Base-by-base conservation (phyloP, 495 filamentous ascomycete genomes). In the Aspergillus avenaceus region DNA sequence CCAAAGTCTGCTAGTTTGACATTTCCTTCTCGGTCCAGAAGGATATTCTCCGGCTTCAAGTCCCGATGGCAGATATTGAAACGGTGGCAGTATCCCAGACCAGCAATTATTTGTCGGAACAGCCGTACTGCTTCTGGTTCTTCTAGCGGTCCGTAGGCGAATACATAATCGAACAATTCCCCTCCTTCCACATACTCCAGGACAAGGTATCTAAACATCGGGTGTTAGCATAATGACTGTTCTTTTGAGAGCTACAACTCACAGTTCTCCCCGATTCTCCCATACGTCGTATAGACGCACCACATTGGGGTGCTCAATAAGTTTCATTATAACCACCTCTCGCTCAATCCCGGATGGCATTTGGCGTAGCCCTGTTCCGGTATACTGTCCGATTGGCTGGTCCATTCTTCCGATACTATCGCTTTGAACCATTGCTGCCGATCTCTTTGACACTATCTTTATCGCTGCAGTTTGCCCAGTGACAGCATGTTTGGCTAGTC, bases 1-100 rank as follows among this genome's bases (percentile, higher is more conserved):
- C 93, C 92, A 65, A 97, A 99, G 65, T 99, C 93, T 26, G 89
- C 91, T 29, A 99, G 81, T 67, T 97, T 97, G 65, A 97, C 77
- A 37, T 87, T 83, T 19, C 77, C 75, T 11, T 82, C 66, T 5
- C 65, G 66, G 49, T 90, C 88, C 23, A 99, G 66, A 13, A 99
- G 74, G 31, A 98, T 96, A 58, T 99, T 99, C 69, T 99, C 93
- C 0, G 90, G 93, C 70, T 99, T 99, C 26, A 99, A 71, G 53
- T 99, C 93, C 22, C 93, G 86, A 61, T 99, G 93, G 65, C 90
- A 95, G 51, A 99, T 96, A 57, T 88, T 85, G 71, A 97, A 85
- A 5, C 86, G 82, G 66, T 99, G 95, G 55, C 90, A 91, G 69
- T 95, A 96, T 7, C 88, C 84, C 25, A 99, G 74, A 0, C 86